These are phyloP conservation scores for Lipomyces starkeyi DNA, from an alignment of 805 yeast species.

Conservation along the genomic window DNA sequence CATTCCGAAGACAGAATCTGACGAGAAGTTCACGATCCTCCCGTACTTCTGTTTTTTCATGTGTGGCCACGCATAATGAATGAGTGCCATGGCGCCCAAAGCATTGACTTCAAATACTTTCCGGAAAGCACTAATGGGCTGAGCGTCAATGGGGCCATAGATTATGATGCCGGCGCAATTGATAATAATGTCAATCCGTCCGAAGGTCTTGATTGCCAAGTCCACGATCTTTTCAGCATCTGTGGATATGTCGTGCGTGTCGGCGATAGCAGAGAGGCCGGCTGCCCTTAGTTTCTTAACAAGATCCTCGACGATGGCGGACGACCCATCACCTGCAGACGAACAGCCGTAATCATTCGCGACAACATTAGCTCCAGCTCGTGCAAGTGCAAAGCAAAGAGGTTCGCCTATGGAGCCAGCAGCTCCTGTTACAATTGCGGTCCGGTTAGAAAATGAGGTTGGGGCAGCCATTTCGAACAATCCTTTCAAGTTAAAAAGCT, in stretches of 20 bases:
- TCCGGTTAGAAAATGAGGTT: background rate
- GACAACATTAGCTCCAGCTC: constrained; percentile 1
- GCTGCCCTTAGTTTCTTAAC: background rate
- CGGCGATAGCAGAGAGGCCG: background rate
- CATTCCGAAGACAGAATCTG: background rate
- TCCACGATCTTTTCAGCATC: background rate
- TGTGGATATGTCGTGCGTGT: constrained; percentile 1
- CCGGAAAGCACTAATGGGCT: background rate
- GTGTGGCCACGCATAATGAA: background rate
- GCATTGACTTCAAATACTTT: constrained; percentile 1
- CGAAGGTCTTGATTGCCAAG: background rate
- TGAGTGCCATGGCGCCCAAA: constrained; percentile 1
- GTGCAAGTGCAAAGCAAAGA: background rate
- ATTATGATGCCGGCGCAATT: background rate
- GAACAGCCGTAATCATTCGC: background rate
- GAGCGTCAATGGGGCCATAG: background rate
- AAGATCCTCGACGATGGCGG: constrained; percentile 2
- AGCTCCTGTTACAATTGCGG: constrained; percentile 1
- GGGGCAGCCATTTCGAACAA: background rate
- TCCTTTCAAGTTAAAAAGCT: background rate
- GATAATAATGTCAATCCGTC: background rate
- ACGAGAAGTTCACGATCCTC: constrained; percentile 1
- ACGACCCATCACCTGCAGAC: background rate
- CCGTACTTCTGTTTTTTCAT: background rate
- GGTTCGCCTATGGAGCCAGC: background rate